Percentiles rank a stretch among this genome's conserved stretches.
These are phyloP conservation scores for Larix sibirica DNA, from an alignment of 83 land plant genomes.

Conservation along the genomic window DNA sequence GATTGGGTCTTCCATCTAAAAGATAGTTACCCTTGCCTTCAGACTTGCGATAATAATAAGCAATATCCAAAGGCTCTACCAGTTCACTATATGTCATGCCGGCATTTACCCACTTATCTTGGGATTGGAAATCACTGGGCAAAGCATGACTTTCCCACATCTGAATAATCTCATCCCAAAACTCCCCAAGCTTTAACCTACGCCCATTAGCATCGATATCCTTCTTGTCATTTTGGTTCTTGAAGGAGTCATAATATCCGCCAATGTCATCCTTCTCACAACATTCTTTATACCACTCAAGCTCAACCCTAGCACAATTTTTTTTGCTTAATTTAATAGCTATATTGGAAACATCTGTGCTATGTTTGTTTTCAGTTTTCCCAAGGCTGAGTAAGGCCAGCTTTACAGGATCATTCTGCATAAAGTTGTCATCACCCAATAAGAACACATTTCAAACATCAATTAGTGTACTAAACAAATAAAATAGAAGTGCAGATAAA, in stretches of 20 bases:
- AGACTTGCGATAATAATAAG: conserved; percentile 55
- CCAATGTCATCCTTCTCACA: conserved; percentile 36
- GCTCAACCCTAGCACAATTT: conserved; percentile 8
- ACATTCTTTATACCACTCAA: conserved; percentile 27
- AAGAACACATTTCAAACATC: neutral
- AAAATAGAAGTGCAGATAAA: neutral
- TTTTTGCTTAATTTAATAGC: conserved; percentile 32
- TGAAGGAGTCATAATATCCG: conserved; percentile 60
- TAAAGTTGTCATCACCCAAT: neutral
- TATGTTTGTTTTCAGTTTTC: conserved; percentile 36
- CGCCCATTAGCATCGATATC: conserved; percentile 54
- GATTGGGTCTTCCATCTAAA: conserved; percentile 43
- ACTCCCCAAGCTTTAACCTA: conserved; percentile 47
- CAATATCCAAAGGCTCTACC: conserved; percentile 73
- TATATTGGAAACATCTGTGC: conserved; percentile 24
- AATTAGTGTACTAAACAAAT: neutral
- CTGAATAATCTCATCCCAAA: conserved; percentile 61
- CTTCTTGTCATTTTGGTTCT: conserved; percentile 22
- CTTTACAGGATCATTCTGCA: conserved; percentile 42
- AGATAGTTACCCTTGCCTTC: conserved; percentile 56
- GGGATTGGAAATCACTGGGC: conserved; percentile 56
- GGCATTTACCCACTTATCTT: conserved; percentile 44
- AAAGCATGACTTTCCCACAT: conserved; percentile 43
- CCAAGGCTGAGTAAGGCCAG: conserved; percentile 44
- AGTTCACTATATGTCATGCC: conserved; percentile 45